phyloP scores from a whole-genome alignment of 225 moss, liverwort and hornwort genomes.

The Bryum argenteum region DNA sequence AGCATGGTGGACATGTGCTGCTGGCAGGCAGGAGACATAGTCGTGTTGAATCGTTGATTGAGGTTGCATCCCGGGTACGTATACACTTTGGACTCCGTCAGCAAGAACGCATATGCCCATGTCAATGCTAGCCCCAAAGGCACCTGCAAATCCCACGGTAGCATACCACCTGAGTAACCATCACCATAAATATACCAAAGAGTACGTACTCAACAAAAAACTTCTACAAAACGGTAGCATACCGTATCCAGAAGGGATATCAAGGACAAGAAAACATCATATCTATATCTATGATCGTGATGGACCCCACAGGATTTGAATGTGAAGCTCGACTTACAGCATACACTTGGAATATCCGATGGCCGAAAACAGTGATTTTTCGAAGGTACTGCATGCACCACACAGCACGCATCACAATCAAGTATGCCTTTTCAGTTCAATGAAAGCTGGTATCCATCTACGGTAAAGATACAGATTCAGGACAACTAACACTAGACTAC shows the following conservation, averaged over 20 bases:
- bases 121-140: slow-evolving; percentile 75
- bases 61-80: slow-evolving; percentile 67
- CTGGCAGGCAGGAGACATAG: slow-evolving; percentile 49
- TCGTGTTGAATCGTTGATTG: slow-evolving; percentile 42
- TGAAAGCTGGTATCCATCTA: not conserved
- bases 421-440: not conserved
- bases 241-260: not conserved
- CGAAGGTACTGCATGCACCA: slow-evolving; percentile 78
- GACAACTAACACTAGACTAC: not conserved
- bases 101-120: slow-evolving; percentile 87
- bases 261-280: not conserved
- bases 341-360: slow-evolving; percentile 93
- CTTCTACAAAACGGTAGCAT: no score
- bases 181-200: not conserved
- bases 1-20: slow-evolving; percentile 64
- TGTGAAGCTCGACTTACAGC: slow-evolving; percentile 56
- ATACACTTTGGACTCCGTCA: slow-evolving; percentile 82
- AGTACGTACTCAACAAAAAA: no score
- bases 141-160: slow-evolving; percentile 50
- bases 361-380: slow-evolving; percentile 72
- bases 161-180: not conserved
- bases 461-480: not conserved
- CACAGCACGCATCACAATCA: not conserved
- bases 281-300: not conserved
- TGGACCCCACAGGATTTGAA: not conserved